Evolutionary conservation across 805 yeast genomes (phyloP), one percentile per base, ranked within the genome.

Genomic region (Wickerhamomyces alni): DNA sequence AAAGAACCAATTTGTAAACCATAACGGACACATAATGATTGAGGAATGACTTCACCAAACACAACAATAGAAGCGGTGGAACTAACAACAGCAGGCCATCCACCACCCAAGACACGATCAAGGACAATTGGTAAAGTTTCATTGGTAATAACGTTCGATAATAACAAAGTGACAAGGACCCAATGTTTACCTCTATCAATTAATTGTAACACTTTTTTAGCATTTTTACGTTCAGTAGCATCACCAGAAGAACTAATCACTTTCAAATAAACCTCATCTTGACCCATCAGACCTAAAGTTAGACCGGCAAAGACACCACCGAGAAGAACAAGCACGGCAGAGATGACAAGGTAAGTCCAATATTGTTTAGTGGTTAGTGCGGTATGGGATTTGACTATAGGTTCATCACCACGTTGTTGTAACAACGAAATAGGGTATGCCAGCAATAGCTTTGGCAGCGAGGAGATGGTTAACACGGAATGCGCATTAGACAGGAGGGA

Each of bases 261-360:
- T 61, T 87, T 91, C 45, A 91, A 70, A 54, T 89, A 87, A 18
- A 91, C 91, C 61, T 91, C 98, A 61, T 91, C 98, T 62, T 91
- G 98, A 50, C 98, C 98, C 99, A 91, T 91, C 10, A 91, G 72
- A 2, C 93, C 98, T 36, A 91, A 68, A n/a, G 99, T 93, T 32
- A 91, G 70, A 8, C 95, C 95, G 5, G 95, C 95, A 69, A 87
- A 87, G n/a, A 84, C 80, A 49, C 95, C 95, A 42, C 95, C 95
- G 4, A 83, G 67, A 27, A 87, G 53, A 2, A 86, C 94, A 18
- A 86, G 67, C 17, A 66, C 47, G 7, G 73, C 69, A 1, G 93
- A 81, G 12, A 81, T 66, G 36, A 43, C 12, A 15, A 55, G 43
- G 33, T 55, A 54, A n/a, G 48, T 39, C 55, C 57, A 55, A 36